Percentiles rank a stretch among this genome's conserved stretches.
These are phyloP conservation scores for Setomelanomma holmii DNA, from an alignment of 2,329 filamentous ascomycete genomes.

Conservation along the genomic window DNA sequence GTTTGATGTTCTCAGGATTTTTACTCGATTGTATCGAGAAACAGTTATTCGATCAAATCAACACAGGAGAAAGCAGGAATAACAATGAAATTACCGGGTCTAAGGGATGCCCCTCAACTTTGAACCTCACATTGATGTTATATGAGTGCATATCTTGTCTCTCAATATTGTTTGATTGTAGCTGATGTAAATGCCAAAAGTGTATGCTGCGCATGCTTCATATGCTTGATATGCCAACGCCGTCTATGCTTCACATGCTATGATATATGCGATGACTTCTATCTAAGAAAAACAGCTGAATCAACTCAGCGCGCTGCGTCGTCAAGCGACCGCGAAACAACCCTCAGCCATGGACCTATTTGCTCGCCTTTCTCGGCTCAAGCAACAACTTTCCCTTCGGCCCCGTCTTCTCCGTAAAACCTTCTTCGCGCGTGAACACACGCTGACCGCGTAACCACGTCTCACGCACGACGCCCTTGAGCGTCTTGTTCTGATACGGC, in stretches of 20 bases:
- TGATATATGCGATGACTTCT: not conserved
- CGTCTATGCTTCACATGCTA: conserved; percentile 1
- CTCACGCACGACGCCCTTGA: conserved; percentile 80
- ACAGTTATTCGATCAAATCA: not conserved
- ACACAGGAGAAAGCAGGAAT: not conserved
- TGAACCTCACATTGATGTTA: not conserved
- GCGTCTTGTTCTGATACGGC: conserved; percentile 82
- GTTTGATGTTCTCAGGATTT: too few species aligned
- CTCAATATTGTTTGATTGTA: not conserved
- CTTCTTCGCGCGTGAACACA: conserved; percentile 73
- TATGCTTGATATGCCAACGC: not conserved
- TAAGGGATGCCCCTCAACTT: not conserved
- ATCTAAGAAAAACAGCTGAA: not conserved
- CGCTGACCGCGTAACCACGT: conserved; percentile 82
- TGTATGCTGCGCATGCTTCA: not conserved
- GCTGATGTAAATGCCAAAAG: not conserved
- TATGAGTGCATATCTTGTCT: not conserved
- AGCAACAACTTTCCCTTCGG: conserved; percentile 60
- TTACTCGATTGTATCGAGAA: conserved; percentile 3
- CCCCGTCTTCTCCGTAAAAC: conserved; percentile 66
- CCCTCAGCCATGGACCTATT: not conserved
- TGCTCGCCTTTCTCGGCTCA: conserved; percentile 51
- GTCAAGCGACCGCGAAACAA: not conserved
- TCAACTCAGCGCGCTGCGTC: not conserved
- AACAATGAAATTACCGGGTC: not conserved